Conservation (phyloP, 768 basidiomycete genomes). For the Phylloporus arenicola region DNA sequence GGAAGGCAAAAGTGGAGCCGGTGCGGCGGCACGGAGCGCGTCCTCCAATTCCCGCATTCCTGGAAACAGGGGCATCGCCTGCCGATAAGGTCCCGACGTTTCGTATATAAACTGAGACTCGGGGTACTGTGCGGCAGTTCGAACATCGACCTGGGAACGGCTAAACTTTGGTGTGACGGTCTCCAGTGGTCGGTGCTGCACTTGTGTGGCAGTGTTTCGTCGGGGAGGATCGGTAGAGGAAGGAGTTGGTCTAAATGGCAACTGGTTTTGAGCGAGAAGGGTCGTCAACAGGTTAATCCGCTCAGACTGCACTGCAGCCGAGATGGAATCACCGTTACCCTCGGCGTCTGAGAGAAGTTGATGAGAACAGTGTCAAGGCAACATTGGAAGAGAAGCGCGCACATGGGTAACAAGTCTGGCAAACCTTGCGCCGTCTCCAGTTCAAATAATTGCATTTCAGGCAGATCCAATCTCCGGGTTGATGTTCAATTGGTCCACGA, state of each 20-base stretch:
- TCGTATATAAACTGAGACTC: conserved; percentile 61
- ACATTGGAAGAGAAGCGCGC: conserved; percentile 28
- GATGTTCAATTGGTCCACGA: conserved; percentile 81
- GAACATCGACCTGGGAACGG: conserved; percentile 44
- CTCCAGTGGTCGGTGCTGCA: conserved; percentile 38
- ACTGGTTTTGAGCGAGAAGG: conserved; percentile 58
- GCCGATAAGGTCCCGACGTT: conserved; percentile 45
- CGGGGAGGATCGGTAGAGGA: conserved; percentile 23
- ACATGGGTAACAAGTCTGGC: conserved; percentile 86
- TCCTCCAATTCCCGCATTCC: conserved; percentile 22
- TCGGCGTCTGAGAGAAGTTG: conserved; percentile 56
- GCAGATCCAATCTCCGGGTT: conserved; percentile 81
- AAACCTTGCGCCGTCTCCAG: conserved; percentile 83
- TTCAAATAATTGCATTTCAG: conserved; percentile 82
- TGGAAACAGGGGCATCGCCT: conserved; percentile 38
- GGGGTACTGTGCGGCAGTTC: conserved; percentile 40
- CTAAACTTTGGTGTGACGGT: conserved; percentile 37
- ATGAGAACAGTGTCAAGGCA: conserved; percentile 11
- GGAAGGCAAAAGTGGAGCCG: conserved; percentile 60
- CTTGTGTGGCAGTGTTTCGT: conserved; percentile 44
- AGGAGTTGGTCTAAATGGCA: conserved; percentile 19
- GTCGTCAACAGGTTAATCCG: conserved; percentile 75
- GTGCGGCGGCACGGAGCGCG: conserved; percentile 29
- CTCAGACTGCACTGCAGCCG: conserved; percentile 78
- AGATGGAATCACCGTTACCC: conserved; percentile 84